These are phyloP conservation scores for Phytophthora colocasiae DNA, from an alignment of 352 stramenopile genomes.

Conservation along the genomic window DNA sequence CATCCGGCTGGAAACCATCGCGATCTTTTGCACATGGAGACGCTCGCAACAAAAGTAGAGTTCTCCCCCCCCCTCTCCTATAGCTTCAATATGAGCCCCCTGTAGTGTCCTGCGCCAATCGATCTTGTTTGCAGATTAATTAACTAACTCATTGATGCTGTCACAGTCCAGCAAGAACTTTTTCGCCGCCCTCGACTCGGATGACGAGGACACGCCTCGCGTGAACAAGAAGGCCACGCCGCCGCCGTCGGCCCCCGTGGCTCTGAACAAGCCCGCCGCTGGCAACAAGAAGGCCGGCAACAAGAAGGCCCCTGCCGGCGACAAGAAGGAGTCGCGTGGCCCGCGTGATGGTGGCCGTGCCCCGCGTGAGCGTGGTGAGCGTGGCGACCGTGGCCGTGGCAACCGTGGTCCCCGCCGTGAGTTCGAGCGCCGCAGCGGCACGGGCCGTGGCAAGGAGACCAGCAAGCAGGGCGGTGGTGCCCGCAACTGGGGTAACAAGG, in stretches of 20 bases:
- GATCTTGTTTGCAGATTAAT: slow-evolving; percentile 7
- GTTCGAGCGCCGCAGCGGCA: slow-evolving; percentile 95
- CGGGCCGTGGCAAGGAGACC: slow-evolving; percentile 95
- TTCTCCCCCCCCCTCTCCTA: slow-evolving; percentile 4
- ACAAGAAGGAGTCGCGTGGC: slow-evolving; percentile 66
- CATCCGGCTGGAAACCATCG: slow-evolving; percentile 17
- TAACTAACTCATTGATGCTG: slow-evolving; percentile 19
- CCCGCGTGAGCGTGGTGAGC: slow-evolving; percentile 51
- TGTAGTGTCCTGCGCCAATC: neutral
- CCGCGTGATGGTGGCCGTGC: slow-evolving; percentile 54
- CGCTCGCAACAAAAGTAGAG: slow-evolving; percentile 12
- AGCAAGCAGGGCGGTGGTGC: slow-evolving; percentile 95
- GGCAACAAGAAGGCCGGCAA: slow-evolving; percentile 86
- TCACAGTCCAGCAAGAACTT: slow-evolving; percentile 68
- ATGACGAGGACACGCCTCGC: slow-evolving; percentile 77
- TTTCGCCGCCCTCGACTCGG: slow-evolving; percentile 78
- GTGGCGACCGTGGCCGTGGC: slow-evolving; percentile 55
- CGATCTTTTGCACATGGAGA: slow-evolving; percentile 33
- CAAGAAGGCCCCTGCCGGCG: slow-evolving; percentile 56
- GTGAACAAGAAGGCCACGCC: slow-evolving; percentile 68
- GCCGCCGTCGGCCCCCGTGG: slow-evolving; percentile 59
- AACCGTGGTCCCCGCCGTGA: slow-evolving; percentile 78
- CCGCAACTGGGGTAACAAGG: slow-evolving; percentile 97
- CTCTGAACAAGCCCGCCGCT: slow-evolving; percentile 84
- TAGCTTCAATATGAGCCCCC: slow-evolving; percentile 12